Conservation (phyloP, 2,329 filamentous ascomycete species). For the Sclerotinia spermophila region DNA sequence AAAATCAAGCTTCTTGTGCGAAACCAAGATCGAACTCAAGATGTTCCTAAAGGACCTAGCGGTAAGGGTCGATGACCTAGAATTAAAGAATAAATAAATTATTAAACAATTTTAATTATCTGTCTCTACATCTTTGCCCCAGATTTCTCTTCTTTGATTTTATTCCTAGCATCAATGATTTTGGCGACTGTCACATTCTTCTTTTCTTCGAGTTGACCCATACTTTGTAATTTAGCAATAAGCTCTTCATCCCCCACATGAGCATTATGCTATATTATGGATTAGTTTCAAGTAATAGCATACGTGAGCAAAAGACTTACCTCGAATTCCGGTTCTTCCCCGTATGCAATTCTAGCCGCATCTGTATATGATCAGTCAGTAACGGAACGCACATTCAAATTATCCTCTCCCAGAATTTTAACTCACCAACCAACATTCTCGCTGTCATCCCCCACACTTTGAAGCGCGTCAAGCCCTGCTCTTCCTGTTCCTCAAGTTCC, state of each 20-base stretch:
- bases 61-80: constrained; percentile 30
- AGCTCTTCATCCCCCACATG: constrained; percentile 55
- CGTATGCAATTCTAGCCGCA: constrained; percentile 79
- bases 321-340: constrained; percentile 79
- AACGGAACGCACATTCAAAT: background rate
- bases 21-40: constrained; percentile 36
- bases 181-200: constrained; percentile 50
- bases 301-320: constrained; percentile 41
- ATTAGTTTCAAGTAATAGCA: constrained; percentile 12
- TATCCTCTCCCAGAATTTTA: background rate
- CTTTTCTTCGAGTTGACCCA: constrained; percentile 52
- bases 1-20: constrained; percentile 63
- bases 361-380: constrained; percentile 45
- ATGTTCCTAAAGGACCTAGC: constrained; percentile 34
- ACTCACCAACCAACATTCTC: constrained; percentile 64
- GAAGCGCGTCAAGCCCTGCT: constrained; percentile 54
- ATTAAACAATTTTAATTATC: constrained; percentile 22
- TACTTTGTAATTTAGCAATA: constrained; percentile 52
- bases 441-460: constrained; percentile 96
- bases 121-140: constrained; percentile 21
- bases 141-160: constrained; percentile 8
- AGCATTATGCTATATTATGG: constrained; percentile 30
- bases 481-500: constrained; percentile 47
- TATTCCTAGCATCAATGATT: constrained; percentile 39
- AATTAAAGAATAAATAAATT: constrained; percentile 32